A percentile compares a stretch with the other conserved stretches of the same genome.
phyloP scores from a whole-genome alignment of 768 basidiomycete species.

The Termitomyces sp. region DNA sequence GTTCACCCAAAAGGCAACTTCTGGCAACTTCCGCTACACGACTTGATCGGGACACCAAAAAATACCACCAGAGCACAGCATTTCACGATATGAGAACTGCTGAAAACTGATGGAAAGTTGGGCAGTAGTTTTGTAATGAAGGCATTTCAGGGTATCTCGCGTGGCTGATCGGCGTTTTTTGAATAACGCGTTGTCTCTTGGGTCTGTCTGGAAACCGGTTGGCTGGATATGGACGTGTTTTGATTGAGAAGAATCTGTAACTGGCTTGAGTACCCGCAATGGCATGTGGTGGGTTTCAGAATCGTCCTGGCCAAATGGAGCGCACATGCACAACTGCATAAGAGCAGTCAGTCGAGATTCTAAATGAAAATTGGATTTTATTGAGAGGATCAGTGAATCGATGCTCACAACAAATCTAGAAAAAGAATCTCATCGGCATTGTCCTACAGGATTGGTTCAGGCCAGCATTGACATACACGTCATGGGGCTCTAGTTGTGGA shows the following conservation, averaged over 20 bases:
- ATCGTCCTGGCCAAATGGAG: not conserved
- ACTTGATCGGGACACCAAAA: conserved; percentile 9
- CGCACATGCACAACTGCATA: not conserved
- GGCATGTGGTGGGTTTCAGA: not conserved
- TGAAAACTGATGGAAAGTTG: too few species aligned
- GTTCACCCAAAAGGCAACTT: conserved; percentile 5
- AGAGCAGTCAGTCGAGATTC: not conserved
- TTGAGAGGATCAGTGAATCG: not conserved
- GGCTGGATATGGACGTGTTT: not conserved
- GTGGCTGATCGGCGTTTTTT: not conserved
- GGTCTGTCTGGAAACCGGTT: not conserved
- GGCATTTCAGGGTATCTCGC: too few species aligned
- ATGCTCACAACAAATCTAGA: not conserved
- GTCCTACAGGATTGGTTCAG: not conserved
- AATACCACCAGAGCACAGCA: not conserved
- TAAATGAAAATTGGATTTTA: not conserved
- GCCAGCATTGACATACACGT: not conserved
- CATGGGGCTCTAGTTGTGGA: not conserved
- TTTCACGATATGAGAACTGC: not conserved
- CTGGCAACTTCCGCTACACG: conserved; percentile 12
- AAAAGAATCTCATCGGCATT: not conserved
- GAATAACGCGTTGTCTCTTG: not conserved
- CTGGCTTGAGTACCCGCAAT: not conserved
- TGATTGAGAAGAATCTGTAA: not conserved
- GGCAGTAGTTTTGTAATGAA: not conserved